These are phyloP conservation scores for Phytopythium vexans DNA, from an alignment of 352 stramenopile species.

Conservation along the genomic window DNA sequence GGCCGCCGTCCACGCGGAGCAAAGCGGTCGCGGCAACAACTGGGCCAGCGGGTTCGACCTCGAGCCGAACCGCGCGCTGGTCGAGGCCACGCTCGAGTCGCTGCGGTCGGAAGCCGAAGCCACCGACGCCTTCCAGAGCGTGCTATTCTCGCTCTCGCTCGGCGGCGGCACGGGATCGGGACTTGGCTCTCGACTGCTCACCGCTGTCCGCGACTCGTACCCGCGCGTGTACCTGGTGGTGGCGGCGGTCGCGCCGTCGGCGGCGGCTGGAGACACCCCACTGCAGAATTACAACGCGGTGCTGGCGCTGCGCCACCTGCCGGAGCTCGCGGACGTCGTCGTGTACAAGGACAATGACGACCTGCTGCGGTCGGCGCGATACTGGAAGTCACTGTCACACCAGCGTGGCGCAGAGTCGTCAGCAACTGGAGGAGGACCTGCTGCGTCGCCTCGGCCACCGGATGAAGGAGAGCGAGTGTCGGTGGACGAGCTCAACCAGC, in stretches of 20 bases:
- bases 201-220: conserved; percentile 79
- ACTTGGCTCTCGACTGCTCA: conserved; percentile 77
- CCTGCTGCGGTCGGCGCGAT: conserved; percentile 42
- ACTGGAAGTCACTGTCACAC: conserved; percentile 39
- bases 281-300: conserved; percentile 88
- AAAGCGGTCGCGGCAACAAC: conserved; percentile 83
- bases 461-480: conserved; percentile 24
- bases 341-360: conserved; percentile 89
- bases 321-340: conserved; percentile 68
- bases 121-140: conserved; percentile 68
- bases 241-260: conserved; percentile 68
- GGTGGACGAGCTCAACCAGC: conserved; percentile 55
- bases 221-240: conserved; percentile 64
- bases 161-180: conserved; percentile 80
- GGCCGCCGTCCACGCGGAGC: conserved; percentile 52
- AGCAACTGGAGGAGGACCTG: background rate
- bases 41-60: conserved; percentile 88
- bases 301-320: conserved; percentile 65
- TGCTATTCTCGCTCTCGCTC: conserved; percentile 75
- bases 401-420: too few species aligned
- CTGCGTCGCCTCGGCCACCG: conserved; percentile 2
- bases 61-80: conserved; percentile 15
- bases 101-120: conserved; percentile 68
- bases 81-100: conserved; percentile 60
- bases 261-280: conserved; percentile 56